Evolutionary conservation across 2,329 filamentous ascomycete genomes (phyloP).

Genomic region (Aspergillus udagawae): DNA sequence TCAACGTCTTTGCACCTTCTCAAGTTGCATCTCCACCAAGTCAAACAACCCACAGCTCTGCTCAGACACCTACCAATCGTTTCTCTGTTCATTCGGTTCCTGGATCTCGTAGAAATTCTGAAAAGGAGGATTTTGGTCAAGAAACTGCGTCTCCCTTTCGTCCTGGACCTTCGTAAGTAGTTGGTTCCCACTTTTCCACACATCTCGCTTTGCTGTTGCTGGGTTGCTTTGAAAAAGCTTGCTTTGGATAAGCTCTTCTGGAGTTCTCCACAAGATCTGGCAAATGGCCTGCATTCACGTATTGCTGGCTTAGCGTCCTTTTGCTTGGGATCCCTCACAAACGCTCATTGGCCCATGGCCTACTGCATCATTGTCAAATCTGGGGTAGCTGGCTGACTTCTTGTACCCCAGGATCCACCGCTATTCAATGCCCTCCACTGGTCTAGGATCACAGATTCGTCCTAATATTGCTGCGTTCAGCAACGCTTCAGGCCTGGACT

Average conservation of each 20-base stretch:
- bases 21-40: constrained; percentile 75
- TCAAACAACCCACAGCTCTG: constrained; percentile 51
- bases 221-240: neutral
- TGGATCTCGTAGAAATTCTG: constrained; percentile 80
- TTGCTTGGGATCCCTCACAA: neutral
- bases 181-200: neutral
- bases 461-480: constrained; percentile 27
- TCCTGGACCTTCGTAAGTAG: constrained; percentile 73
- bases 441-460: constrained; percentile 30
- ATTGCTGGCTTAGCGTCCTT: neutral
- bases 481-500: constrained; percentile 58
- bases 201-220: neutral
- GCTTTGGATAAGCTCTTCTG: neutral
- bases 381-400: constrained; percentile 5
- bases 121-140: constrained; percentile 79
- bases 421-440: constrained; percentile 84
- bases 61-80: constrained; percentile 54
- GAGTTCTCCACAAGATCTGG: neutral
- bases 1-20: constrained; percentile 69
- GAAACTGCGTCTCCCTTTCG: constrained; percentile 59
- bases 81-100: constrained; percentile 82
- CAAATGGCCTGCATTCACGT: neutral
- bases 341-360: neutral
- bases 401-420: constrained; percentile 64
- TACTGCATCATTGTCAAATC: neutral